A percentile compares a stretch with the other conserved stretches of the same genome.
Conservation (phyloP, 208 protist species). For the Leptomonas seymouri region DNA sequence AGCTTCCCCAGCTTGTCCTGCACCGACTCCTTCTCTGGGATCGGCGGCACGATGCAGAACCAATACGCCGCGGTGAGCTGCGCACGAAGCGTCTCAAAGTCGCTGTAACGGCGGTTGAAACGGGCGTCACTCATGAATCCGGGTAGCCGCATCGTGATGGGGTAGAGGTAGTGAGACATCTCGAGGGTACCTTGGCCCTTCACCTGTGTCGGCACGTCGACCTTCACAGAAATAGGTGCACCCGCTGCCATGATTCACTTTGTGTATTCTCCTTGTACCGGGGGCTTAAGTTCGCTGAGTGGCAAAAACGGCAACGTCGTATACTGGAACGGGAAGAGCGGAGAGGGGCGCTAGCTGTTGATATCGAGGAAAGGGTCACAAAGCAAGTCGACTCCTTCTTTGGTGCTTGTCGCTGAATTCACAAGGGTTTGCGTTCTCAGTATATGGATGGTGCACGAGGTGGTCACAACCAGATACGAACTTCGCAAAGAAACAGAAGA, state of each 20-base stretch:
- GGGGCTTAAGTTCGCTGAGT: too few species aligned
- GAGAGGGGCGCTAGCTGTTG: too few species aligned
- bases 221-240: conserved; percentile 34
- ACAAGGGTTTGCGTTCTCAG: too few species aligned
- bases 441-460: too few species aligned
- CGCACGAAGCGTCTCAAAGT: conserved; percentile 85
- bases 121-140: conserved; percentile 33
- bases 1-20: conserved; percentile 67
- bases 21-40: conserved; percentile 88
- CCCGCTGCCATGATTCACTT: conserved; percentile 22
- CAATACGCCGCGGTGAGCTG: conserved; percentile 67
- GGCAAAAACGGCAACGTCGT: too few species aligned
- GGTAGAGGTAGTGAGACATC: conserved; percentile 82
- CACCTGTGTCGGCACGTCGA: conserved; percentile 41
- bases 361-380: too few species aligned
- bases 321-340: too few species aligned
- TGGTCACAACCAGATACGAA: too few species aligned
- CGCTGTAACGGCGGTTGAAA: conserved; percentile 82
- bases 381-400: too few species aligned
- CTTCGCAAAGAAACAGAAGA: too few species aligned
- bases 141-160: conserved; percentile 53
- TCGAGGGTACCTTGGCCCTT: conserved; percentile 77
- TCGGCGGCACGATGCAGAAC: conserved; percentile 86
- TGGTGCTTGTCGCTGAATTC: too few species aligned
- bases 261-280: too few species aligned